Evolutionary conservation across 2,329 filamentous ascomycete species (phyloP), one percentile per base, ranked within the genome.

Genomic region (Penicillium nordicum): DNA sequence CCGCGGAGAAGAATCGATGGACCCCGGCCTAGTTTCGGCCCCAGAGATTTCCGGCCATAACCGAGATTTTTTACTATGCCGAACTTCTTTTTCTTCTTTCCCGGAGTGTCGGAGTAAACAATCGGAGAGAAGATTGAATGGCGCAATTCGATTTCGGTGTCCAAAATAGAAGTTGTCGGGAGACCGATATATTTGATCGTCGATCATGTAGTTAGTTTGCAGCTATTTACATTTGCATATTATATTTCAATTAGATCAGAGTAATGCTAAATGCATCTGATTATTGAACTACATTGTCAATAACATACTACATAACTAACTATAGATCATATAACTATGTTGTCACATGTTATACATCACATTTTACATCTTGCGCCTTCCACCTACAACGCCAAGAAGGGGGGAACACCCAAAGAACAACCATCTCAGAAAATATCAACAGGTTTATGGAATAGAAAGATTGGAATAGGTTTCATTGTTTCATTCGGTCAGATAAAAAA

Each of bases 21-120:
- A 53, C 59, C 50, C 53, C 38, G 52, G n/a, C 27, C 46, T 47
- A 41, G 36, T 16, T 32, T 55, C 50, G 53, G 61, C 54, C 53
- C 63, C 63, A 66, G 62, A 66, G 55, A 32, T 66, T 66, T 63
- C 63, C 63, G 62, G 37, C 56, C 62, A 36, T 66, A 64, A 54
- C 63, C 63, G 63, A 57, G 51, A 29, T 43, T 18, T 30, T 23
- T 29, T 18, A 29, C 23, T 42, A 42, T 50, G 32, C 58, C 60
- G 57, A 63, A 41, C 38, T 44, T 40, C 52, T 12, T 27, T 27
- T 30, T 16, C 14, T 18, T 36, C 18, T 42, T n/a, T 27, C 30
- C 16, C 30, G 46, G n/a, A 32, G 25, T 44, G 14, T 40, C 53
- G 47, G 48, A 51, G 53, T 52, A n/a, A 46, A 34, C 32, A 18